Percentiles rank a stretch among this genome's conserved stretches.
Evolutionary conservation across 2,329 filamentous ascomycete genomes (phyloP).

Genomic region (Colletotrichum noveboracense): DNA sequence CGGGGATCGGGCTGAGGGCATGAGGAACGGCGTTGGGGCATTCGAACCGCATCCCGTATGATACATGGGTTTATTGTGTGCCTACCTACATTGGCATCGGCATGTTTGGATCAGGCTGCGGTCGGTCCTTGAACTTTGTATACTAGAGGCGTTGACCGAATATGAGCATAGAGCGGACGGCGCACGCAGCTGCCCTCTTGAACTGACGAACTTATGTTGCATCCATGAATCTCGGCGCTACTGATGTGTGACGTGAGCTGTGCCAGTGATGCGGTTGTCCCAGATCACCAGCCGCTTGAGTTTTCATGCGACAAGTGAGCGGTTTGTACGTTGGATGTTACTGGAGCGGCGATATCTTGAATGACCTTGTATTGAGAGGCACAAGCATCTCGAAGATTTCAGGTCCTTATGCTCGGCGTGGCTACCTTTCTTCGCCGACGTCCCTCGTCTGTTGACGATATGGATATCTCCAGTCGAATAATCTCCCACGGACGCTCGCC

Average conservation of each 20-base stretch:
- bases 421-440: background rate
- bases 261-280: background rate
- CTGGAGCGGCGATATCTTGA: background rate
- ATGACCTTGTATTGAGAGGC: background rate
- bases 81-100: background rate
- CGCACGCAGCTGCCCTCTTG: background rate
- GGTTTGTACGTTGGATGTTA: background rate
- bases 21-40: conserved; percentile 16
- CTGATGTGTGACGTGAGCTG: background rate
- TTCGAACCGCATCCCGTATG: background rate
- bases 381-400: background rate
- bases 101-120: background rate
- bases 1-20: background rate
- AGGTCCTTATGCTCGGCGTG: background rate
- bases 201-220: background rate
- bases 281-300: background rate
- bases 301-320: background rate
- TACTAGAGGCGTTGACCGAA: conserved; percentile 1
- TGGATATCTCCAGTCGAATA: background rate
- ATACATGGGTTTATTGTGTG: background rate
- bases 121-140: background rate
- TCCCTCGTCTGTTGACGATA: background rate
- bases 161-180: background rate
- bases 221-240: background rate
- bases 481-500: too few species aligned